These are phyloP conservation scores for Lentinula lateritia DNA, from an alignment of 768 basidiomycete species.

Conservation along the genomic window DNA sequence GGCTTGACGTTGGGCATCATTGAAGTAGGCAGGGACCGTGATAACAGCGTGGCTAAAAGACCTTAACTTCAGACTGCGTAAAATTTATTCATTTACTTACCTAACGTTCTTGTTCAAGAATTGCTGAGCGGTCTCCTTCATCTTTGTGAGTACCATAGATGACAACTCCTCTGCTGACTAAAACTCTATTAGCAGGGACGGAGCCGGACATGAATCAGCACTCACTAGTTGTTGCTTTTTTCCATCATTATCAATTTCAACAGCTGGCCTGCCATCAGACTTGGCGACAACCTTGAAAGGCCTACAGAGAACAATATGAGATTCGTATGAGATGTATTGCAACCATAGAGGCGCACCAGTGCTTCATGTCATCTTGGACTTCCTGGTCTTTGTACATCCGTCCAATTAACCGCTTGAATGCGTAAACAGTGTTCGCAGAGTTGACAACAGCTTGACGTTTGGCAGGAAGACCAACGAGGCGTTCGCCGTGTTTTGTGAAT, in stretches of 20 bases:
- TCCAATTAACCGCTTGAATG: constrained; percentile 92
- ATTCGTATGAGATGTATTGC: no score
- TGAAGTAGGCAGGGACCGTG: constrained; percentile 98
- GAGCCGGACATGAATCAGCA: constrained; percentile 11
- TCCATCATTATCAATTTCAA: constrained; percentile 81
- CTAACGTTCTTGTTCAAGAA: constrained; percentile 91
- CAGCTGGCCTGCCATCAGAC: constrained; percentile 69
- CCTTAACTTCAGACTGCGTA: constrained; percentile 1
- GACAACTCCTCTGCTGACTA: constrained; percentile 85
- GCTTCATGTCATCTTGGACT: constrained; percentile 84
- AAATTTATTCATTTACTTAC: constrained; percentile 46
- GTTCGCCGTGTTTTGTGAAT: constrained; percentile 98
- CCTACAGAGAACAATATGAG: constrained; percentile 32
- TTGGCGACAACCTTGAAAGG: constrained; percentile 76
- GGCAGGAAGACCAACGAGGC: constrained; percentile 91
- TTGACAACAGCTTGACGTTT: constrained; percentile 98
- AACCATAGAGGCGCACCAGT: constrained; percentile 50
- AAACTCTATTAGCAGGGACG: constrained; percentile 6
- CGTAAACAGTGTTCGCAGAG: constrained; percentile 88
- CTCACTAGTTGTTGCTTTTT: constrained; percentile 78
- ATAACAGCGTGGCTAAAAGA: constrained; percentile 72
- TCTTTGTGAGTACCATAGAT: constrained; percentile 85
- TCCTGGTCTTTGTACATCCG: constrained; percentile 91
- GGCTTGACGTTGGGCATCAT: constrained; percentile 98
- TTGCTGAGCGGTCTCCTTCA: constrained; percentile 94